Conservation (phyloP, 2,329 filamentous ascomycete species). For the Neofusicoccum cordaticola region DNA sequence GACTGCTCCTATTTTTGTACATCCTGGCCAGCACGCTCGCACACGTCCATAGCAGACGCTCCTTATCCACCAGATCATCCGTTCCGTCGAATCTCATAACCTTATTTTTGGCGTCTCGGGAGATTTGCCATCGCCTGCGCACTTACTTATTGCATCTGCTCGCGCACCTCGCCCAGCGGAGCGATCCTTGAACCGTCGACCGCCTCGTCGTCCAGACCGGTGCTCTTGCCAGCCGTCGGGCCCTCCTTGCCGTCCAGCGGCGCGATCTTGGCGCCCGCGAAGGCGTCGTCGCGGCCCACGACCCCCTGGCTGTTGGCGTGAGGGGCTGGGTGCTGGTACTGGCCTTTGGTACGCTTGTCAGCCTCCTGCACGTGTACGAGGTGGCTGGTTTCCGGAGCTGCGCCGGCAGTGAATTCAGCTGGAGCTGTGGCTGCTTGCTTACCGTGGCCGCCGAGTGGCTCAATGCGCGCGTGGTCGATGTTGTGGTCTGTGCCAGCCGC, state of each 20-base stretch:
- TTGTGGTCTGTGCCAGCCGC: conserved; percentile 20
- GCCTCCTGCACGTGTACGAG: not conserved
- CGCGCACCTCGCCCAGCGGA: conserved; percentile 24
- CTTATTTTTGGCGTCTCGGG: not conserved
- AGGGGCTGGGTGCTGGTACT: conserved; percentile 23
- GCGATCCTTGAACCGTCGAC: conserved; percentile 24
- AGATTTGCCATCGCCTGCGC: not conserved
- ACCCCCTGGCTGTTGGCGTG: conserved; percentile 25
- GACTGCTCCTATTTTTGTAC: conserved; percentile 6
- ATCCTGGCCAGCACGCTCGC: not conserved
- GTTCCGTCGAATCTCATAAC: not conserved
- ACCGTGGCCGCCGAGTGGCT: conserved; percentile 23
- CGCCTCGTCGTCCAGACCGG: conserved; percentile 25
- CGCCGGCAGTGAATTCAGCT: not conserved
- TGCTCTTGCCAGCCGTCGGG: not conserved
- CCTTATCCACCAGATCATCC: not conserved
- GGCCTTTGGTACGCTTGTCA: conserved; percentile 17
- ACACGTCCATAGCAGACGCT: not conserved
- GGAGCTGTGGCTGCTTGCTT: not conserved
- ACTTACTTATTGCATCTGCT: not conserved
- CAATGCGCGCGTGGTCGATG: conserved; percentile 25
- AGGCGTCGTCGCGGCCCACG: conserved; percentile 26
- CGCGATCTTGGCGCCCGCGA: conserved; percentile 25
- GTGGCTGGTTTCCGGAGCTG: not conserved
- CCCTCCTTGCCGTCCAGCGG: conserved; percentile 20